Conservation (phyloP, 208 protist species). For the Acanthamoeba lenticulata region DNA sequence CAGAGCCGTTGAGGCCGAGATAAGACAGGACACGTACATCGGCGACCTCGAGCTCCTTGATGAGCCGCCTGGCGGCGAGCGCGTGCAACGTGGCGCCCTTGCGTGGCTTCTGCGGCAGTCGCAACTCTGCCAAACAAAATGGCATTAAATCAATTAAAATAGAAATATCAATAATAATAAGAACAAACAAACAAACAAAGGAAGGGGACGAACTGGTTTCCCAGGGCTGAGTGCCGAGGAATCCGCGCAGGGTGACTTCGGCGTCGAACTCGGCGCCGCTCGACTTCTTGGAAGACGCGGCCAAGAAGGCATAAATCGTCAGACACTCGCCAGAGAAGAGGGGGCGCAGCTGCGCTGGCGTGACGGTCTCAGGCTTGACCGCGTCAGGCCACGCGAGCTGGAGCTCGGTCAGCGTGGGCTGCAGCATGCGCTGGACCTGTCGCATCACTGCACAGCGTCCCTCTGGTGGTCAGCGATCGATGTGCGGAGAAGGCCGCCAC, state of each 20-base stretch:
- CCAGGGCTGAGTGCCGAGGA: not conserved
- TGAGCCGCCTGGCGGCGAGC: not conserved
- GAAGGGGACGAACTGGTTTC: not conserved
- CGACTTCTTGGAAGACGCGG: not conserved
- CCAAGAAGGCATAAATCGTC: not conserved
- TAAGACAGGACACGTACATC: not conserved
- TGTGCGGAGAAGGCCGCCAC: not conserved
- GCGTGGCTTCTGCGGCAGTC: not conserved
- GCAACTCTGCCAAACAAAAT: not conserved
- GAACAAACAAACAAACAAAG: not conserved
- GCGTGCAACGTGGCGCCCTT: not conserved
- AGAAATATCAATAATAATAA: not conserved
- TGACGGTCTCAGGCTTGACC: not conserved
- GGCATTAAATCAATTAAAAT: not conserved
- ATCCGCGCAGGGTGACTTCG: not conserved
- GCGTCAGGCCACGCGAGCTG: not conserved
- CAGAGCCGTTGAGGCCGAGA: no score
- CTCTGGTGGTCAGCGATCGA: no score
- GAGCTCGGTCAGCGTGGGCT: not conserved
- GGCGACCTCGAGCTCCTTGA: not conserved
- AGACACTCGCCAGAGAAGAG: not conserved
- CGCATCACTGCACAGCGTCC: conserved; percentile 35
- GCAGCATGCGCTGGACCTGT: not conserved
- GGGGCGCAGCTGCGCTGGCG: not conserved
- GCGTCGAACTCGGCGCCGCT: not conserved